phyloP scores from a whole-genome alignment of 441 rosid genomes.

The Dalechampia spathulata region DNA sequence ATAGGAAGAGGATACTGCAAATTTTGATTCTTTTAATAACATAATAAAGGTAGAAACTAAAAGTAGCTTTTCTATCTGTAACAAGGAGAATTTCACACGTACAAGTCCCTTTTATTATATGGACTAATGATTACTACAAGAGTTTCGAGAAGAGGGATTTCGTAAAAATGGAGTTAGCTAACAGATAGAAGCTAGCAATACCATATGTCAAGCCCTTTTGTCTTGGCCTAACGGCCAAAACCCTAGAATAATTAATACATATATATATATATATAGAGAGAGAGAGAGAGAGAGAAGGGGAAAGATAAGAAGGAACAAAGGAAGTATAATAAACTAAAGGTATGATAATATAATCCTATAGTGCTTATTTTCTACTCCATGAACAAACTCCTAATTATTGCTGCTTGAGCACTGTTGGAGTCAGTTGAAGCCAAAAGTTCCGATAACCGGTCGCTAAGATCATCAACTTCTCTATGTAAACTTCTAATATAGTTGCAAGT shows the following conservation, averaged over 20 bases:
- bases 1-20: too few species aligned
- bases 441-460: slow-evolving; percentile 71
- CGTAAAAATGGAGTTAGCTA: background rate
- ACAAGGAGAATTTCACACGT: background rate
- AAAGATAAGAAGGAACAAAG: background rate
- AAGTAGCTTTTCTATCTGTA: too few species aligned
- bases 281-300: background rate
- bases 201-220: slow-evolving; percentile 7
- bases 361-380: slow-evolving; percentile 20
- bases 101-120: slow-evolving; percentile 7
- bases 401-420: slow-evolving; percentile 65
- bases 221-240: slow-evolving; percentile 19
- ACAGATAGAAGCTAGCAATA: background rate
- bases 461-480: slow-evolving; percentile 75
- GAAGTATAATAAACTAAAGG: background rate
- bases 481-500: slow-evolving; percentile 79
- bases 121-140: slow-evolving; percentile 6
- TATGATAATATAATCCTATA: background rate
- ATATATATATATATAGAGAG: background rate
- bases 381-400: slow-evolving; percentile 84
- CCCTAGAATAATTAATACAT: slow-evolving; percentile 15
- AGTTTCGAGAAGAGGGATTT: background rate
- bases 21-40: too few species aligned
- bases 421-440: slow-evolving; percentile 74
- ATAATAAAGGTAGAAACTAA: too few species aligned